phyloP scores from a whole-genome alignment of 148 eudicot genomes.

The Chenopodium berlandieri region DNA sequence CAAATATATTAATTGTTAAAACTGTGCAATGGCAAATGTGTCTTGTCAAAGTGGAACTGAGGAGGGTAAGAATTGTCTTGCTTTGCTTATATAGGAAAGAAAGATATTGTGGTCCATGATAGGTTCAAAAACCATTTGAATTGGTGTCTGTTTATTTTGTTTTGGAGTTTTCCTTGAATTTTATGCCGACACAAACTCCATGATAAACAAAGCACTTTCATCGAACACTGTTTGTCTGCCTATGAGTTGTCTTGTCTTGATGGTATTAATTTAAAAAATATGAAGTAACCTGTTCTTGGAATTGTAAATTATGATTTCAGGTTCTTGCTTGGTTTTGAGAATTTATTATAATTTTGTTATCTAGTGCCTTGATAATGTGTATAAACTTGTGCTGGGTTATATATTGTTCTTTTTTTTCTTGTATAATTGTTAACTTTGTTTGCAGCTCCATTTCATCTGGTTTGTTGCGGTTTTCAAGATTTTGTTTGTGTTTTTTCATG shows the following conservation, averaged over 20 bases:
- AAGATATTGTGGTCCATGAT: not conserved
- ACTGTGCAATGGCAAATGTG: no score
- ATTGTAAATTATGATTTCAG: not conserved
- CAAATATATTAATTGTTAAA: no score
- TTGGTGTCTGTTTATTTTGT: not conserved
- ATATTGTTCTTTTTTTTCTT: not conserved
- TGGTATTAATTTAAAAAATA: not conserved
- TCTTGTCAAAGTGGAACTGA: no score
- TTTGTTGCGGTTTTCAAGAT: not conserved
- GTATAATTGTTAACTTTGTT: not conserved
- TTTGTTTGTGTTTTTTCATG: not conserved
- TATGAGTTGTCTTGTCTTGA: not conserved
- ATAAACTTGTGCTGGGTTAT: not conserved
- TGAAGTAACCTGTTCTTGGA: not conserved
- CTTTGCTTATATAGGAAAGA: not conserved
- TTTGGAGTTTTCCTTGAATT: not conserved
- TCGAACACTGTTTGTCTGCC: not conserved
- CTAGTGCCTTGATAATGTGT: not conserved
- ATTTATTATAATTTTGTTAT: not conserved
- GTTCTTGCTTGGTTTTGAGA: not conserved
- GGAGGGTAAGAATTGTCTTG: not conserved
- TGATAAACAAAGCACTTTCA: not conserved
- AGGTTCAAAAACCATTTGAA: not conserved
- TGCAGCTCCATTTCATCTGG: not conserved
- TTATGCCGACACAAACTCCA: not conserved